Evolutionary conservation across 441 rosid genomes (phyloP).

Genomic region (Melastoma candidum): DNA sequence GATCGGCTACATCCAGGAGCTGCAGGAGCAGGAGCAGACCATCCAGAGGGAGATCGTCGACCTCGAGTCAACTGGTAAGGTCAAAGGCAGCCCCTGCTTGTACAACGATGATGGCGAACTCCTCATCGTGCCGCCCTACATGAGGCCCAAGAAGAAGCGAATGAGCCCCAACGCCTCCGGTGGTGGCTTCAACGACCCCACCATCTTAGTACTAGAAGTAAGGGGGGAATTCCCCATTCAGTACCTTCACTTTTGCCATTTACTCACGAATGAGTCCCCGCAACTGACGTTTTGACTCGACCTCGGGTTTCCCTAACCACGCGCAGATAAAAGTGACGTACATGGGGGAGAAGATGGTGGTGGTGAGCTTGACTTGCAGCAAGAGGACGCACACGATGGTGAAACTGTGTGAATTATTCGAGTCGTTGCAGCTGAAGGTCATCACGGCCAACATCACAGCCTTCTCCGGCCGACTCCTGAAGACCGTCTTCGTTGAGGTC

Average conservation of each 20-base stretch:
- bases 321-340: constrained; percentile 49
- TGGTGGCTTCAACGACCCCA: background rate
- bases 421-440: constrained; percentile 65
- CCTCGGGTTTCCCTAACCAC: too few relatives aligned
- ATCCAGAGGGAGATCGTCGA: background rate
- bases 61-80: too few relatives aligned
- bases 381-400: constrained; percentile 82
- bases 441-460: constrained; percentile 64
- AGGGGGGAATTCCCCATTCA: background rate
- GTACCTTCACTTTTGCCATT: too few relatives aligned
- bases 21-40: constrained; percentile 5
- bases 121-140: too few relatives aligned
- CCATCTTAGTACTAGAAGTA: constrained; percentile 9
- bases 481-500: constrained; percentile 83
- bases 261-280: too few relatives aligned
- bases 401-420: constrained; percentile 73
- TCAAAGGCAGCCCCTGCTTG: too few relatives aligned
- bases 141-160: too few relatives aligned
- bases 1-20: constrained; percentile 7
- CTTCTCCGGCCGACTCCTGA: constrained; percentile 64
- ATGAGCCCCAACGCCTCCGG: too few relatives aligned
- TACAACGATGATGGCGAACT: too few relatives aligned
- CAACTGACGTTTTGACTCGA: too few relatives aligned
- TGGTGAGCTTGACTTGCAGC: constrained; percentile 76
- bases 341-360: constrained; percentile 61